phyloP scores from a whole-genome alignment of 2,329 filamentous ascomycete genomes.

The Raffaelea ambrosiae region DNA sequence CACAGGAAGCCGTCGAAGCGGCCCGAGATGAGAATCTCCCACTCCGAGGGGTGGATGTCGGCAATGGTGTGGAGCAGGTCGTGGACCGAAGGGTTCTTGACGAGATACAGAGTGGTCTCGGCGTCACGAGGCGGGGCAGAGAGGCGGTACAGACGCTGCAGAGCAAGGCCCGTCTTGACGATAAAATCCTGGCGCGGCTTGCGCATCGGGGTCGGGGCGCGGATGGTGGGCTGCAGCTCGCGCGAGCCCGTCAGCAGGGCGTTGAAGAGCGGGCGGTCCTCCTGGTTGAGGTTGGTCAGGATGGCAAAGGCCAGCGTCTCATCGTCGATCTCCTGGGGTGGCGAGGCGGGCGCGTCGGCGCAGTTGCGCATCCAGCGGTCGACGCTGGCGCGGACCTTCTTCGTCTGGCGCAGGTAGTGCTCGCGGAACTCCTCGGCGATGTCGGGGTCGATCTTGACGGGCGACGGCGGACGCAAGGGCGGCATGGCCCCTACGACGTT shows the following conservation, averaged over 20 bases:
- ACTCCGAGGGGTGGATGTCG: slow-evolving; percentile 85
- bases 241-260: slow-evolving; percentile 59
- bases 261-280: slow-evolving; percentile 74
- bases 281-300: slow-evolving; percentile 70
- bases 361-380: slow-evolving; percentile 84
- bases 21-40: slow-evolving; percentile 90
- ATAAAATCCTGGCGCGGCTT: slow-evolving; percentile 65
- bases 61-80: slow-evolving; percentile 79
- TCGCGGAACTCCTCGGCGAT: slow-evolving; percentile 89
- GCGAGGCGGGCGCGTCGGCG: slow-evolving; percentile 61
- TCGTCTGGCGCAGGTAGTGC: slow-evolving; percentile 84
- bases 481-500: slow-evolving; percentile 42
- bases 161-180: slow-evolving; percentile 63
- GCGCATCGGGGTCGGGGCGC: slow-evolving; percentile 61
- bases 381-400: slow-evolving; percentile 85
- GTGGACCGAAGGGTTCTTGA: slow-evolving; percentile 75
- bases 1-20: slow-evolving; percentile 94
- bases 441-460: slow-evolving; percentile 78
- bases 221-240: slow-evolving; percentile 45
- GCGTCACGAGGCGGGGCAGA: slow-evolving; percentile 68
- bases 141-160: slow-evolving; percentile 80
- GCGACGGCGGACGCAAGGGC: slow-evolving; percentile 48
- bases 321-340: slow-evolving; percentile 84
- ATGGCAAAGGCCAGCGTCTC: slow-evolving; percentile 92
- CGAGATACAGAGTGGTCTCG: slow-evolving; percentile 75